Conservation (phyloP, 108 stramenopile genomes). For the Pseudonitzschia pungens region DNA sequence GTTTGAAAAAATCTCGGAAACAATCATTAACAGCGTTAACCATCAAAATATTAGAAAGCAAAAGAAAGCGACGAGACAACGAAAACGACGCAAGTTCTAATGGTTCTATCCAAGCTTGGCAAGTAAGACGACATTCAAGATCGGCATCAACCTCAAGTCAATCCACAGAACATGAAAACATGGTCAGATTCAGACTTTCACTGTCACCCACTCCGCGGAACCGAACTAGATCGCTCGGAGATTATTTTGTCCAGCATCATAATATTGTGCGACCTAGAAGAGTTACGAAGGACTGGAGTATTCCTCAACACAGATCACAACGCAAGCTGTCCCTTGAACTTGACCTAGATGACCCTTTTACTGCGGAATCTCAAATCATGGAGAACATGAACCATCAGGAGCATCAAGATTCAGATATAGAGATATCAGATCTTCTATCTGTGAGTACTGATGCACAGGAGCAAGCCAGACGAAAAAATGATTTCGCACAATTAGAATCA, state of each 20-base stretch:
- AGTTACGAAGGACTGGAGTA: neutral
- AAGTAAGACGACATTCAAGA: neutral
- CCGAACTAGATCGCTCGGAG: conserved; percentile 17
- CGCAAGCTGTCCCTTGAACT: conserved; percentile 28
- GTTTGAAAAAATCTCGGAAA: conserved; percentile 34
- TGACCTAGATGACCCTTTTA: neutral
- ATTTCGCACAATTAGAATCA: conserved; percentile 3
- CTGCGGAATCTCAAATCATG: conserved; percentile 2
- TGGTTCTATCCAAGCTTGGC: conserved; percentile 8
- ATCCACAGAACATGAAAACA: conserved; percentile 9
- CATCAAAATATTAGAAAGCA: conserved; percentile 35
- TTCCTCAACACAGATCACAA: conserved; percentile 12
- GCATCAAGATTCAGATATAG: conserved; percentile 17
- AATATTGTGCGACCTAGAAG: neutral
- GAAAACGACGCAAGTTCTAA: neutral
- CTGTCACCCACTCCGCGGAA: neutral
- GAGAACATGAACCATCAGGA: neutral
- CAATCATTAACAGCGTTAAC: conserved; percentile 30
- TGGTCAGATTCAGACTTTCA: neutral
- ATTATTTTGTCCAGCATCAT: conserved; percentile 19
- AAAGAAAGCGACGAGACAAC: conserved; percentile 14
- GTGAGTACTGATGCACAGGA: conserved; percentile 26
- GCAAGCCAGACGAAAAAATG: conserved; percentile 26
- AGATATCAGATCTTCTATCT: conserved; percentile 27
- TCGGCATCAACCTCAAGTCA: conserved; percentile 8